Evolutionary conservation across 2,329 filamentous ascomycete species (phyloP), one percentile per base, ranked within the genome.

Genomic region (Byssoonygena ceratinophila): DNA sequence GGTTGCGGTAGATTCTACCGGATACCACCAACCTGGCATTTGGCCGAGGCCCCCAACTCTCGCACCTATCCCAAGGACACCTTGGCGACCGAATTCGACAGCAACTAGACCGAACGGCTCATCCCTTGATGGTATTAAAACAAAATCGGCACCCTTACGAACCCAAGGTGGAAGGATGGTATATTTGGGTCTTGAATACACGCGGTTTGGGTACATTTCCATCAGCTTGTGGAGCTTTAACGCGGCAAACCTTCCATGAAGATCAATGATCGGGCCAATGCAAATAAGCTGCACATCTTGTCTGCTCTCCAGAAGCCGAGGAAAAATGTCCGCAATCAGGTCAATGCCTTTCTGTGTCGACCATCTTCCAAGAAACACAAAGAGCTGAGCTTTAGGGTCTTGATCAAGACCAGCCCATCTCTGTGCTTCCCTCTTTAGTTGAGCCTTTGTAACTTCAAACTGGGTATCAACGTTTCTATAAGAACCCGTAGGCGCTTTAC

Each of bases 21-120:
- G 83, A 63, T 79, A 84, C 81, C 81, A 84, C 77, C 81, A 84
- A 22, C 82, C 82, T 18, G 82, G 82, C 81, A 84, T 84, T 61
- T 82, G 78, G n/a, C 81, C 80, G 20, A 84, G 72, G 51, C 81
- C 82, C 58, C 81, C 81, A 34, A 84, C 82, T 51, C 80, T 74
- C 34, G 81, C 79, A 43, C 81, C 82, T 52, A 84, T 79, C 59
- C 81, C 81, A 40, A 84, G 72, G 18, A 81, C 82, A 59, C 81
- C 82, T 63, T 84, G 84, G 22, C 82, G 74, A 53, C 81, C 81
- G 58, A 84, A 84, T 60, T 84, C 81, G 41, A 84, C 81, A 27
- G 81, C 82, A 4, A 85, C 82, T 27, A 84, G 69, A 46, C 82
- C 82, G 58, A 84, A 85, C 0, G 82, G 82, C 64, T 85, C 82